Percentiles rank a stretch among this genome's conserved stretches.
Conservation (phyloP, 2,329 filamentous ascomycete species). For the Aspergillus piperis region DNA sequence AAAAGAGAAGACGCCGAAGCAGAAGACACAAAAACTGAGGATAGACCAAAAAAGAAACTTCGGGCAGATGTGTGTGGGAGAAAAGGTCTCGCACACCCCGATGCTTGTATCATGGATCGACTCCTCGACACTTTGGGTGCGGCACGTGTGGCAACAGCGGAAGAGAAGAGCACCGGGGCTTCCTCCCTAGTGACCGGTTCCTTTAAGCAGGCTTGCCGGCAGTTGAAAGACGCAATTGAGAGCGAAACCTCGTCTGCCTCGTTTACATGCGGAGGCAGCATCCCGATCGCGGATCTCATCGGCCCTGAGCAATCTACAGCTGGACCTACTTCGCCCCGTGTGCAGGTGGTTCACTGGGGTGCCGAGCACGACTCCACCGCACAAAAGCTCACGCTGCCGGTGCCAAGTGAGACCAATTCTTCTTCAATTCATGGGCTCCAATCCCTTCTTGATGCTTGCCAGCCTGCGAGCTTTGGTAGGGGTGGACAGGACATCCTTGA, state of each 20-base stretch:
- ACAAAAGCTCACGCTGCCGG: not conserved
- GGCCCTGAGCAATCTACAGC: not conserved
- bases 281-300: not conserved
- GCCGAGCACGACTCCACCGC: not conserved
- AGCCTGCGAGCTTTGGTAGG: constrained; percentile 54
- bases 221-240: not conserved
- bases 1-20: no score
- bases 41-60: no score
- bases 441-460: constrained; percentile 35
- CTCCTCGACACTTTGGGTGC: not conserved
- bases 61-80: no score
- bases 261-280: not conserved
- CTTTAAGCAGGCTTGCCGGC: not conserved
- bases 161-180: not conserved
- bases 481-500: constrained; percentile 52
- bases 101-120: not conserved
- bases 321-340: not conserved
- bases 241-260: not conserved
- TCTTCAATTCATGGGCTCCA: not conserved
- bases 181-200: not conserved
- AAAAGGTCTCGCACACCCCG: accelerated
- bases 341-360: not conserved
- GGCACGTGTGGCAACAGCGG: not conserved
- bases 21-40: no score
- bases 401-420: not conserved